Conservation (phyloP, 768 basidiomycete genomes). For the Tylopilus intermedius region DNA sequence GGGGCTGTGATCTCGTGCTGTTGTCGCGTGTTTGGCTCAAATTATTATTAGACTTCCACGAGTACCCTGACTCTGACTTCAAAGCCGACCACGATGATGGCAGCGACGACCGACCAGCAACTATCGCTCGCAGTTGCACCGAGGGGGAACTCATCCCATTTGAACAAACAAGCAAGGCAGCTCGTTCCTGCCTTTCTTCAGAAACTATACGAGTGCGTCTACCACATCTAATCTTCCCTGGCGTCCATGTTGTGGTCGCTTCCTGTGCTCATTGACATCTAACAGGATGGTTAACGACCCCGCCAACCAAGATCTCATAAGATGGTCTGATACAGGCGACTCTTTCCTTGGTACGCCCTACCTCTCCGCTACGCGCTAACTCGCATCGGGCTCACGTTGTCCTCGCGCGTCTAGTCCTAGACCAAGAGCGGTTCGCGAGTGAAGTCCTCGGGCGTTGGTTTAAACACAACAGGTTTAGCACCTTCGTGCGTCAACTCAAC, state of each 20-base stretch:
- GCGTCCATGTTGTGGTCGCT: slow-evolving; percentile 10
- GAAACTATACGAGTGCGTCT: slow-evolving; percentile 80
- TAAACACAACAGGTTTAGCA: slow-evolving; percentile 96
- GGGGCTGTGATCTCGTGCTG: background rate
- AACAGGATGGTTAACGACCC: slow-evolving; percentile 88
- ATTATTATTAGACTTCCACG: background rate
- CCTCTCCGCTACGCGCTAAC: background rate
- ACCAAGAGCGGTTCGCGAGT: too few species aligned
- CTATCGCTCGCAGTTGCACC: slow-evolving; percentile 48
- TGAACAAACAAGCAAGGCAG: slow-evolving; percentile 43
- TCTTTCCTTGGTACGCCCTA: slow-evolving; percentile 74
- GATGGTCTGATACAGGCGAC: slow-evolving; percentile 84
- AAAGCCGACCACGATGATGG: slow-evolving; percentile 14
- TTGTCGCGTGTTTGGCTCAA: background rate
- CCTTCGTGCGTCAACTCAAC: slow-evolving; percentile 91
- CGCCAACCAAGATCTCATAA: slow-evolving; percentile 75
- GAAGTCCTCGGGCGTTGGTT: slow-evolving; percentile 68
- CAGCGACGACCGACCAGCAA: slow-evolving; percentile 51
- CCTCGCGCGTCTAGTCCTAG: slow-evolving; percentile 50
- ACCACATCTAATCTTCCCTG: slow-evolving; percentile 12
- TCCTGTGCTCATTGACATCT: background rate
- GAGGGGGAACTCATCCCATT: slow-evolving; percentile 35
- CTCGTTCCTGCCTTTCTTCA: slow-evolving; percentile 80
- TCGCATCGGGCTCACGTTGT: background rate
- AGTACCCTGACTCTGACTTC: too few species aligned